These are phyloP conservation scores for Lantana camara DNA, from an alignment of 257 asterid species.

Conservation along the genomic window DNA sequence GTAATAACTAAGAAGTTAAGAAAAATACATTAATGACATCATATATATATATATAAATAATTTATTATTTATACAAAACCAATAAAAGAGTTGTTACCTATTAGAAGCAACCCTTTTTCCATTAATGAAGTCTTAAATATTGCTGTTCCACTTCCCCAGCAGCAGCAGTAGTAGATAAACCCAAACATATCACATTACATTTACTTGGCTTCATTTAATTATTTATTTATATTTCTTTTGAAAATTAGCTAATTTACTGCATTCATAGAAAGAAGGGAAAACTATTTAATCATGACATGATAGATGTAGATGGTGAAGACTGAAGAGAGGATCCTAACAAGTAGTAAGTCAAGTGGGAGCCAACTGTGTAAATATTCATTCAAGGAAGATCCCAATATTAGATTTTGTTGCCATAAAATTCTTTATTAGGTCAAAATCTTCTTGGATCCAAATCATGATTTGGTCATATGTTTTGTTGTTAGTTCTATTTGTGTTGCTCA, in stretches of 20 bases:
- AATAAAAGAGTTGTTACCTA: not conserved
- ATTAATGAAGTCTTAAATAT: constrained; percentile 26
- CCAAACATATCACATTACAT: constrained; percentile 34
- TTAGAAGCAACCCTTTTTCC: not conserved
- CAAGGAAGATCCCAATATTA: not conserved
- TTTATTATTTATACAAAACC: not conserved
- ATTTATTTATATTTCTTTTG: too few relatives aligned
- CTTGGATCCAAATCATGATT: too few relatives aligned
- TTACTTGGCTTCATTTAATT: too few relatives aligned
- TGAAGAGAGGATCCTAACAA: not conserved
- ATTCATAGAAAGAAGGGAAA: constrained; percentile 43
- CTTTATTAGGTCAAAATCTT: constrained; percentile 17
- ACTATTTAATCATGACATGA: constrained; percentile 38
- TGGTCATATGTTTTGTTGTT: not conserved
- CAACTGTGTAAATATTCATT: constrained; percentile 19
- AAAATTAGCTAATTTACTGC: too few relatives aligned
- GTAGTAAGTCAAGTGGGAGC: constrained; percentile 26
- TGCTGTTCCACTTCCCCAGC: constrained; percentile 27
- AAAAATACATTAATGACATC: too few relatives aligned
- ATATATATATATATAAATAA: too few relatives aligned
- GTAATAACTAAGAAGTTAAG: too few relatives aligned
- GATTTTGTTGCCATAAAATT: not conserved
- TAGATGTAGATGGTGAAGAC: constrained; percentile 32
- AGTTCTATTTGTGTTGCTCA: constrained; percentile 22
- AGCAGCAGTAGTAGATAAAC: constrained; percentile 11